Percentiles rank a stretch among this genome's conserved stretches.
These are phyloP conservation scores for Eucalyptus melliodora DNA, from an alignment of 345 rosid genomes.

Conservation along the genomic window DNA sequence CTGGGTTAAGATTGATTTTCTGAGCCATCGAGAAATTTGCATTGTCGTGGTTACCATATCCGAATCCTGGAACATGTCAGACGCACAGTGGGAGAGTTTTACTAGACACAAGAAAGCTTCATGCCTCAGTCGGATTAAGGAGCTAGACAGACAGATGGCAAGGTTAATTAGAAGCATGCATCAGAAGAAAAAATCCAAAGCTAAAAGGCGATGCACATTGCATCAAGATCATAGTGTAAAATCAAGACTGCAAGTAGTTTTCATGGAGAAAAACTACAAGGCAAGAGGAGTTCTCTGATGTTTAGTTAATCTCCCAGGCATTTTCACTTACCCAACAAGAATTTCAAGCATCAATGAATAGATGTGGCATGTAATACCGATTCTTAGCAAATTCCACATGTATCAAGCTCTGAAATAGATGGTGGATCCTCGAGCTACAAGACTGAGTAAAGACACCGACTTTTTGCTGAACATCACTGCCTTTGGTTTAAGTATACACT, in stretches of 20 bases:
- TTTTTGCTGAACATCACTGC: not conserved
- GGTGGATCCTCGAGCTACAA: not conserved
- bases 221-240: not conserved
- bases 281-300: not conserved
- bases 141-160: not conserved
- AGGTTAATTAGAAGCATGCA: not conserved
- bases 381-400: not conserved
- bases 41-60: constrained; percentile 38
- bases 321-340: not conserved
- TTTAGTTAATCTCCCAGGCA: not conserved
- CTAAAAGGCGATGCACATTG: not conserved
- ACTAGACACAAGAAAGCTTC: not conserved
- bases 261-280: not conserved
- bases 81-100: not conserved
- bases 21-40: constrained; percentile 25
- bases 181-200: not conserved
- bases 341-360: not conserved
- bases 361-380: not conserved
- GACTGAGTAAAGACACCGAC: not conserved
- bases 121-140: not conserved
- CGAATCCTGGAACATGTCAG: constrained; percentile 21
- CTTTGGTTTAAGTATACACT: not conserved
- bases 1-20: constrained; percentile 24
- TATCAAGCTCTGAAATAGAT: not conserved
- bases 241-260: not conserved